Percentiles rank a stretch among this genome's conserved stretches.
phyloP scores from a whole-genome alignment of 768 basidiomycete genomes.

The Punctularia strigosozonata region DNA sequence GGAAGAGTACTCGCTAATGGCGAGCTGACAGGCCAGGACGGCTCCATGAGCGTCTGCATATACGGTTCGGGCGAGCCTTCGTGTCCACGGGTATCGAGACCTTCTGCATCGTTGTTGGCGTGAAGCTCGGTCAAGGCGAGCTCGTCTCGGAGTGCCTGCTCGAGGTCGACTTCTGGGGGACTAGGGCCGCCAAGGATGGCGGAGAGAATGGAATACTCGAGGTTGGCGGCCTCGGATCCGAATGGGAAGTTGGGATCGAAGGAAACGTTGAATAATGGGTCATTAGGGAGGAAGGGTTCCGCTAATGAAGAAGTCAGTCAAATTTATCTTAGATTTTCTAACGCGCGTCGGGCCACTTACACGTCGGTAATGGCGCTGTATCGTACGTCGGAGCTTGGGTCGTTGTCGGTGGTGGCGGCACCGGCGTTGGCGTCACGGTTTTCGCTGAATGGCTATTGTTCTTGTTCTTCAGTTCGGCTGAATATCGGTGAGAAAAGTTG shows the following conservation, averaged over 20 bases:
- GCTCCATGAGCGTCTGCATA: too few relatives aligned
- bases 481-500: too few relatives aligned
- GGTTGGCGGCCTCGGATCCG: slow-evolving; percentile 83
- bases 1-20: too few relatives aligned
- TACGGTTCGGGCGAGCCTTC: too few relatives aligned
- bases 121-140: too few relatives aligned
- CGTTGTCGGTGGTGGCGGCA: too few relatives aligned
- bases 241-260: slow-evolving; percentile 58
- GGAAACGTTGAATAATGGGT: slow-evolving; percentile 47
- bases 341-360: slow-evolving; percentile 14
- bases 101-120: too few relatives aligned
- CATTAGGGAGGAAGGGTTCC: slow-evolving; percentile 40
- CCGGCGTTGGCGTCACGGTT: not conserved
- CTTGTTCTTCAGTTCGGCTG: too few relatives aligned
- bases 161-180: slow-evolving; percentile 28
- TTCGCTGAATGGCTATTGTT: not conserved
- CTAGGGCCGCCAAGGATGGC: slow-evolving; percentile 79
- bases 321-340: not conserved
- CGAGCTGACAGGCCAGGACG: too few relatives aligned
- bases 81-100: too few relatives aligned
- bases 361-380: slow-evolving; percentile 17
- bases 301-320: slow-evolving; percentile 17
- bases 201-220: slow-evolving; percentile 92
- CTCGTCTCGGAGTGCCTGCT: too few relatives aligned
- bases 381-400: slow-evolving; percentile 20